Percentiles rank a stretch among this genome's conserved stretches.
phyloP scores from a whole-genome alignment of 345 rosid genomes.

The Anacardium occidentale region DNA sequence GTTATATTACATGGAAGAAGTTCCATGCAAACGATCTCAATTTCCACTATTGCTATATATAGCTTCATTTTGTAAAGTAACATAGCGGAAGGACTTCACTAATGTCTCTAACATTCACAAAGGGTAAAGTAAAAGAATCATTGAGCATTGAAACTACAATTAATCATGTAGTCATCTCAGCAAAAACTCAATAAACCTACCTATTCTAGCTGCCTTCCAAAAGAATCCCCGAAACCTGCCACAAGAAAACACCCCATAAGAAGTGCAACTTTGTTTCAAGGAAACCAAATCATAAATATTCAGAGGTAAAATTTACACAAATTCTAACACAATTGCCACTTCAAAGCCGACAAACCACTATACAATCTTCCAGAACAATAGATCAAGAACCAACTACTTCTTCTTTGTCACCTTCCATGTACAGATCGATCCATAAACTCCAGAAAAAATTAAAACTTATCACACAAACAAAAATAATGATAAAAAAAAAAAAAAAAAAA shows the following conservation, averaged over 20 bases:
- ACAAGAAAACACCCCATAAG: conserved; percentile 1
- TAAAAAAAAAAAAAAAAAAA: no score
- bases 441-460: background rate
- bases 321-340: conserved; percentile 1
- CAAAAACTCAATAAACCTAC: conserved; percentile 34
- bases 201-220: conserved; percentile 99
- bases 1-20: background rate
- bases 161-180: background rate
- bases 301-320: background rate
- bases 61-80: background rate
- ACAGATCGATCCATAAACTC: no score
- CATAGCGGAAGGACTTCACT: background rate
- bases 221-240: conserved; percentile 90
- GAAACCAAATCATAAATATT: background rate
- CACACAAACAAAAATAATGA: background rate
- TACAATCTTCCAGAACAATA: background rate
- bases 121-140: background rate
- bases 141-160: no score
- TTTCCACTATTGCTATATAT: background rate
- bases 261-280: background rate
- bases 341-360: background rate
- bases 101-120: background rate
- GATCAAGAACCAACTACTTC: background rate
- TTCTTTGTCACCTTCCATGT: background rate
- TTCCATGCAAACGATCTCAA: background rate